phyloP scores from a whole-genome alignment of 768 basidiomycete species.

The Lactarius pseudohatsudake region DNA sequence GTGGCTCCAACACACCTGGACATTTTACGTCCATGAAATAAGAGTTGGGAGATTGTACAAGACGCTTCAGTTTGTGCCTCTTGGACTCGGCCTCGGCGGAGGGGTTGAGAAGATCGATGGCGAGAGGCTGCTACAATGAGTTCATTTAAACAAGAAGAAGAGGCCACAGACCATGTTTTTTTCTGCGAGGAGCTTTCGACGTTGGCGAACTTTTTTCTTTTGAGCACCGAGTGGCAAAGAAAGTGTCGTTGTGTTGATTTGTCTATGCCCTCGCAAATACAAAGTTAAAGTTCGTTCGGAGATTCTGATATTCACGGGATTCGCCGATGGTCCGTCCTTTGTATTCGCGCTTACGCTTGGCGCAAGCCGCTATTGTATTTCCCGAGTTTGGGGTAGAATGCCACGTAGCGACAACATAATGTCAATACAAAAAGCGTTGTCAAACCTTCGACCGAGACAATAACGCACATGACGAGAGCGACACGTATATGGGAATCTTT shows the following conservation, averaged over 20 bases:
- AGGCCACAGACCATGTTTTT: conserved; percentile 25
- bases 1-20: conserved; percentile 61
- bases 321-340: conserved; percentile 3
- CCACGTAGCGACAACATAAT: conserved; percentile 12
- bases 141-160: neutral
- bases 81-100: conserved; percentile 80
- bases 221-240: conserved; percentile 5
- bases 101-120: conserved; percentile 97
- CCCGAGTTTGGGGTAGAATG: neutral
- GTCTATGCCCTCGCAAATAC: conserved; percentile 12
- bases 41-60: conserved; percentile 97
- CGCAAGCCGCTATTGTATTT: neutral
- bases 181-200: conserved; percentile 7
- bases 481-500: conserved; percentile 32
- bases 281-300: conserved; percentile 30
- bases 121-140: conserved; percentile 71
- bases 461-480: conserved; percentile 31
- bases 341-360: conserved; percentile 5
- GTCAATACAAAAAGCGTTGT: conserved; percentile 12
- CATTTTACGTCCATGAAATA: conserved; percentile 99
- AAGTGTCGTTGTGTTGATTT: conserved; percentile 1
- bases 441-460: conserved; percentile 21
- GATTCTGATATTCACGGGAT: neutral
- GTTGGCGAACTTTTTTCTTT: conserved; percentile 16
- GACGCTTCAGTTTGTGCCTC: conserved; percentile 98